phyloP scores from a whole-genome alignment of 306 rosid genomes.

The Luffa aegyptiaca region DNA sequence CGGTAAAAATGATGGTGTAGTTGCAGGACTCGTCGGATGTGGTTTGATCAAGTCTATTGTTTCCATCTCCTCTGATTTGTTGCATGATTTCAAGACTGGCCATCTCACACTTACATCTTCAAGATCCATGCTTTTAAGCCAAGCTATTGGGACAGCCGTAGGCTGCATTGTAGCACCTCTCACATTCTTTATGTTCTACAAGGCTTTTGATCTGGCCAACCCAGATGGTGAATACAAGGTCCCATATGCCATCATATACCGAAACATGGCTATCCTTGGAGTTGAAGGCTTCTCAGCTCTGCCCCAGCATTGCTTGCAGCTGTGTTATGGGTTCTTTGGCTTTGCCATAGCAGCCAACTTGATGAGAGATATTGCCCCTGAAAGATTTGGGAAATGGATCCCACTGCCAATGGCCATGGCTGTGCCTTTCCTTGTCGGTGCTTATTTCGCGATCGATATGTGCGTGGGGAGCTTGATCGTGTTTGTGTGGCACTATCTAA shows the following conservation, averaged over 20 bases:
- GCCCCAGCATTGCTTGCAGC: slow-evolving; percentile 76
- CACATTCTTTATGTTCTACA: slow-evolving; percentile 83
- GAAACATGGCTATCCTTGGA: slow-evolving; percentile 95
- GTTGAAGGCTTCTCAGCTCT: slow-evolving; percentile 90
- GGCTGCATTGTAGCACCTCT: slow-evolving; percentile 91
- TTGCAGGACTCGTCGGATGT: slow-evolving; percentile 93
- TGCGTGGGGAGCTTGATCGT: slow-evolving; percentile 80
- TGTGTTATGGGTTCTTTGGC: slow-evolving; percentile 69
- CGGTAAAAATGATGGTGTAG: slow-evolving; percentile 59
- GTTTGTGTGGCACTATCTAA: slow-evolving; percentile 57
- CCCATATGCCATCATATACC: slow-evolving; percentile 83
- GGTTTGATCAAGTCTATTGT: slow-evolving; percentile 90
- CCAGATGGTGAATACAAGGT: slow-evolving; percentile 86
- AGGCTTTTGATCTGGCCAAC: slow-evolving; percentile 80
- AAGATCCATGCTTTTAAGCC: slow-evolving; percentile 83
- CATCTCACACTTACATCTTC: slow-evolving; percentile 94
- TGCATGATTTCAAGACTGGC: slow-evolving; percentile 94
- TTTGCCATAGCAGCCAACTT: slow-evolving; percentile 70
- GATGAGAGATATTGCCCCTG: slow-evolving; percentile 58
- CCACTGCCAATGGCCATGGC: slow-evolving; percentile 99
- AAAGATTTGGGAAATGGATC: slow-evolving; percentile 42
- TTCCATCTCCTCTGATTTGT: slow-evolving; percentile 86
- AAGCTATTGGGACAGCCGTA: slow-evolving; percentile 86
- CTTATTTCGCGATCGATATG: slow-evolving; percentile 91
- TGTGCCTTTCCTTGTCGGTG: slow-evolving; percentile 92